Evolutionary conservation across 148 eudicot genomes (phyloP).

Genomic region (Camellia sinensis): DNA sequence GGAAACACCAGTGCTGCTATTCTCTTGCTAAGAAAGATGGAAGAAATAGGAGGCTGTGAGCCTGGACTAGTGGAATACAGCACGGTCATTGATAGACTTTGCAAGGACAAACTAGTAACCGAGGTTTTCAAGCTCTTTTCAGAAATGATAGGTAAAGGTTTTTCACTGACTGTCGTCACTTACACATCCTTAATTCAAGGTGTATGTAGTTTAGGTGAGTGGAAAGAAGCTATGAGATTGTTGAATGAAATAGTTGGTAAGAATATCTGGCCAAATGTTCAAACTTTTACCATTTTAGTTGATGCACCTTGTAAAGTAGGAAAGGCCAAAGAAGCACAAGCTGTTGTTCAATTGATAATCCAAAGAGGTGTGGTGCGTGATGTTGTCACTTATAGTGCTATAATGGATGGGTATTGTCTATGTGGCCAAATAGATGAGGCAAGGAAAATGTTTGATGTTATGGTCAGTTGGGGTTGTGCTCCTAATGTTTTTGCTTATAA

Average conservation of each 20-base stretch:
- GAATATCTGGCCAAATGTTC: not conserved
- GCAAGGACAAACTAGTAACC: not conserved
- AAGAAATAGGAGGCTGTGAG: not conserved
- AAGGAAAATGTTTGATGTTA: not conserved
- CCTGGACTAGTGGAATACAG: no score
- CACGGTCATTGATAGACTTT: conserved; percentile 6
- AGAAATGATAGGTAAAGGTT: not conserved
- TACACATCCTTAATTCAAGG: conserved; percentile 3
- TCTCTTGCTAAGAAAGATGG: not conserved
- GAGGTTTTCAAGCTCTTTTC: not conserved
- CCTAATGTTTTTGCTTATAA: not conserved
- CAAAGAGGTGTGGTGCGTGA: conserved; percentile 9
- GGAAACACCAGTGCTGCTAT: no score
- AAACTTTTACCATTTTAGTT: conserved; percentile 3
- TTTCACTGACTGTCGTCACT: not conserved
- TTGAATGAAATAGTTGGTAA: not conserved
- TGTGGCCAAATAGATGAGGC: conserved; percentile 12
- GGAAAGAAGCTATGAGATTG: not conserved
- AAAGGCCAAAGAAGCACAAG: not conserved
- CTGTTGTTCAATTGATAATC: conserved; percentile 6
- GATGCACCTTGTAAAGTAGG: conserved; percentile 15
- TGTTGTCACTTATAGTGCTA: not conserved
- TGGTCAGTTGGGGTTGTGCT: not conserved
- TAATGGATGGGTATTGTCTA: conserved; percentile 23
- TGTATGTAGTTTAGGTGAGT: not conserved